phyloP scores from a whole-genome alignment of 345 rosid species.

The Brassica nigra region DNA sequence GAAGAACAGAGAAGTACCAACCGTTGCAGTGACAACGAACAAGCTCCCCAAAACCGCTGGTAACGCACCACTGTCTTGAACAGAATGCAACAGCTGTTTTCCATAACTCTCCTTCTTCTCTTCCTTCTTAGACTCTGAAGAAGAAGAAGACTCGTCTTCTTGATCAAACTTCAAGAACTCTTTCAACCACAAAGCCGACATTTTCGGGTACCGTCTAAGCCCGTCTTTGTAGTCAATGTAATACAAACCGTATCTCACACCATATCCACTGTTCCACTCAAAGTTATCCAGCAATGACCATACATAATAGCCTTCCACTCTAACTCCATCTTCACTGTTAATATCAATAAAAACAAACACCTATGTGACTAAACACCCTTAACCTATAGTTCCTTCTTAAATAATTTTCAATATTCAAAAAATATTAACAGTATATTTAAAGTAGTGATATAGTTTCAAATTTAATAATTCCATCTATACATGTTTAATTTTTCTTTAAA shows the following conservation, averaged over 20 bases:
- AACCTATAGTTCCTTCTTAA: background rate
- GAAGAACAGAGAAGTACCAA: slow-evolving; percentile 39
- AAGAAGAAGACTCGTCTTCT: slow-evolving; percentile 28
- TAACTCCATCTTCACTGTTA: slow-evolving; percentile 50
- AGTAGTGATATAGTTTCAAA: no score
- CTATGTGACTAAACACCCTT: background rate
- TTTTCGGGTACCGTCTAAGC: slow-evolving; percentile 55
- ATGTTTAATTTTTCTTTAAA: background rate
- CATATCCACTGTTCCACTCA: slow-evolving; percentile 63
- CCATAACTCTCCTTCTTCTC: slow-evolving; percentile 41
- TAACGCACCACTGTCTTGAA: slow-evolving; percentile 35
- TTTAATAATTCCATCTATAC: no score
- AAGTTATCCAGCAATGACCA: slow-evolving; percentile 71
- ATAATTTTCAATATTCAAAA: no score
- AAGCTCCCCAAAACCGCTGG: slow-evolving; percentile 38
- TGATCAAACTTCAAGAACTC: slow-evolving; percentile 44
- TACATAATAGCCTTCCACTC: slow-evolving; percentile 56
- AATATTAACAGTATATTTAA: no score
- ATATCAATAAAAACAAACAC: background rate
- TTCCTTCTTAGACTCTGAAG: slow-evolving; percentile 21
- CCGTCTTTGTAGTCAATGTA: slow-evolving; percentile 58
- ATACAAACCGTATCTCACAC: slow-evolving; percentile 52
- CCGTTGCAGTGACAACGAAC: slow-evolving; percentile 40
- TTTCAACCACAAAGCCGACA: slow-evolving; percentile 63
- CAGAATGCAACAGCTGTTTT: slow-evolving; percentile 24